Evolutionary conservation across 371 early-diverging fungal species (phyloP), one percentile per base, ranked within the genome.

Genomic region (Syncephalastrum racemosum): DNA sequence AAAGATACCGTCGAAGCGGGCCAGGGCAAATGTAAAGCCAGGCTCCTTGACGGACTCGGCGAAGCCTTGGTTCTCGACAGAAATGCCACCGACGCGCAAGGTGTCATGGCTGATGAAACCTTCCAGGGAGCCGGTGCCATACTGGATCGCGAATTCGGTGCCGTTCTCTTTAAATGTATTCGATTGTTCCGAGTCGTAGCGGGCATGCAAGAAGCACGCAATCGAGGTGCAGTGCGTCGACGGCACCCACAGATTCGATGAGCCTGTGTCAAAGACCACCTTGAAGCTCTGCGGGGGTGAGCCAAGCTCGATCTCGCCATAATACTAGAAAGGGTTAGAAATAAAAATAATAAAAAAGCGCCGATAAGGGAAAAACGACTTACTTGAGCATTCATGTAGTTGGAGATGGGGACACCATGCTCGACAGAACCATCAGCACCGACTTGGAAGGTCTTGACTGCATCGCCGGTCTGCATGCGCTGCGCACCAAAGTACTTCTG

Each of bases 241-340:
- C 6, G 97, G 98, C 20, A 98, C 96, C 97, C 97, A 96, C 27
- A 96, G 83, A 68, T 96, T 96, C 46, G 92, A 89, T 24, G 95
- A 94, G 7, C 95, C 97, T 15, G 97, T 96, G 74, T 97, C 97
- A 58, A 96, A 92, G n/a, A 98, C 90, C 23, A 96, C 96, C 14
- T 85, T 86, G 80, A 98, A 98, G 2, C 74, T 79, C 75, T 98
- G 97, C 41, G 87, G 80, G 36, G 97, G 97, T 4, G 92, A 90
- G 48, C 96, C 96, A 42, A 94, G 42, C 7, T 63, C 74, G 63
- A 93, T 85, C 42, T 91, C 90, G 5, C 93, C 94, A 65, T 83
- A 95, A 81, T 93, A 94, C 78, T 83, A 66, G 6, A 31, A 12
- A 31, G 10, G 12, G 12, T 24, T 23, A 48, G 36, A 44, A 58